phyloP scores from a whole-genome alignment of 1,284 basidiomycete genomes.

The Cryptococcus sp. region DNA sequence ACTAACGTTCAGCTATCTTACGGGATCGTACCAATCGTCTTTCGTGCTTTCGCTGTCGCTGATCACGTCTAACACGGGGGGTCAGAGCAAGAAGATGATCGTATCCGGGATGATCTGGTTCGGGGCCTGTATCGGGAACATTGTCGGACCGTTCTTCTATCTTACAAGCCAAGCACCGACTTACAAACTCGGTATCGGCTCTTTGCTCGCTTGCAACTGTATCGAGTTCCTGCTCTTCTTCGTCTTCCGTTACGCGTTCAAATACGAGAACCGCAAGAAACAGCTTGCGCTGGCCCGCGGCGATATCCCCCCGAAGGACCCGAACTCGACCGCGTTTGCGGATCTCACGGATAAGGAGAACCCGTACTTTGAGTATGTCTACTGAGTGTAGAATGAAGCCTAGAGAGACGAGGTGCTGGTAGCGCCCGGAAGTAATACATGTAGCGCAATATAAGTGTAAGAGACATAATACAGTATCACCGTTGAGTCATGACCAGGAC shows the following conservation, averaged over 20 bases:
- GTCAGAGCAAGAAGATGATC: conserved; percentile 57
- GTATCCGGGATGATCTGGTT: conserved; percentile 49
- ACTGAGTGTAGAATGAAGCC: no score
- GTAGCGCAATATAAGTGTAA: no score
- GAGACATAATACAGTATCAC: no score
- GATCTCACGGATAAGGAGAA: conserved; percentile 53
- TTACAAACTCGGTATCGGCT: conserved; percentile 55
- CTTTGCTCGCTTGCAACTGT: conserved; percentile 51
- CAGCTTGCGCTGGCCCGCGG: conserved; percentile 30
- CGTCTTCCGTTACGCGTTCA: conserved; percentile 53
- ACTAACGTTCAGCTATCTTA: conserved; percentile 43
- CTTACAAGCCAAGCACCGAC: conserved; percentile 51
- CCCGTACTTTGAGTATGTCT: conserved; percentile 22
- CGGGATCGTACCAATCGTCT: conserved; percentile 55
- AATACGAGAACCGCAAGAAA: conserved; percentile 52
- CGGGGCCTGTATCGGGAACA: conserved; percentile 54
- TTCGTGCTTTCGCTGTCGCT: conserved; percentile 57
- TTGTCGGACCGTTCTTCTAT: conserved; percentile 56
- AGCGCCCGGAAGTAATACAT: no score
- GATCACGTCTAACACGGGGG: conserved; percentile 57
- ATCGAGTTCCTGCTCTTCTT: conserved; percentile 53
- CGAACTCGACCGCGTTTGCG: conserved; percentile 42
- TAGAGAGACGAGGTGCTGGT: no score
- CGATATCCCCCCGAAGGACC: conserved; percentile 9
- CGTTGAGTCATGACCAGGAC: no score